A percentile compares a stretch with the other conserved stretches of the same genome.
Evolutionary conservation across 805 yeast species (phyloP).

Genomic region (Metschnikowia gruessii): DNA sequence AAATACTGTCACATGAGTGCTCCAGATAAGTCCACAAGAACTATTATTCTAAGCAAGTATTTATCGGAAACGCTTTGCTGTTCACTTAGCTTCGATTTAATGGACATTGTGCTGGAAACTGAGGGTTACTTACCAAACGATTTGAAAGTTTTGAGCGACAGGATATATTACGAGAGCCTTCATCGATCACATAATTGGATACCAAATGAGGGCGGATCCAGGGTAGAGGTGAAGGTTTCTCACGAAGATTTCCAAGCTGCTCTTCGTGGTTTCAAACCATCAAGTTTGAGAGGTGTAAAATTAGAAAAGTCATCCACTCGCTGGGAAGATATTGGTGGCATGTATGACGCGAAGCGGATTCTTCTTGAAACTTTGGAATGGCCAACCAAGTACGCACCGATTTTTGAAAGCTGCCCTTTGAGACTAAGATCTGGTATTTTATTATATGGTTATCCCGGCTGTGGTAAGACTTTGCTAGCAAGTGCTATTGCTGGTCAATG

Average conservation of each 20-base stretch:
- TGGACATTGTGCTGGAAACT: conserved; percentile 58
- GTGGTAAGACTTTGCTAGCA: conserved; percentile 92
- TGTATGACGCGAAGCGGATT: conserved; percentile 68
- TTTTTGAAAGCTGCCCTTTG: conserved; percentile 84
- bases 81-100: conserved; percentile 38
- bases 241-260: conserved; percentile 52
- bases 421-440: conserved; percentile 86
- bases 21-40: conserved; percentile 65
- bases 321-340: conserved; percentile 92
- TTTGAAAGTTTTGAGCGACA: conserved; percentile 64
- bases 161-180: conserved; percentile 55
- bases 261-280: conserved; percentile 68
- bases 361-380: conserved; percentile 89
- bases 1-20: conserved; percentile 57
- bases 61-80: conserved; percentile 27
- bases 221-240: conserved; percentile 15
- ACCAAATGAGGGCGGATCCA: neutral
- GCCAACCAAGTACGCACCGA: conserved; percentile 96
- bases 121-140: conserved; percentile 92
- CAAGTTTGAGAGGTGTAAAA: conserved; percentile 82
- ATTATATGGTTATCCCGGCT: conserved; percentile 95
- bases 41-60: conserved; percentile 44
- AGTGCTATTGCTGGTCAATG: conserved; percentile 93
- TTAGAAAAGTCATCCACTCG: conserved; percentile 69
- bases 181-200: neutral